These are phyloP conservation scores for Hypomontagnella monticulosa DNA, from an alignment of 495 filamentous ascomycete species.

Conservation along the genomic window DNA sequence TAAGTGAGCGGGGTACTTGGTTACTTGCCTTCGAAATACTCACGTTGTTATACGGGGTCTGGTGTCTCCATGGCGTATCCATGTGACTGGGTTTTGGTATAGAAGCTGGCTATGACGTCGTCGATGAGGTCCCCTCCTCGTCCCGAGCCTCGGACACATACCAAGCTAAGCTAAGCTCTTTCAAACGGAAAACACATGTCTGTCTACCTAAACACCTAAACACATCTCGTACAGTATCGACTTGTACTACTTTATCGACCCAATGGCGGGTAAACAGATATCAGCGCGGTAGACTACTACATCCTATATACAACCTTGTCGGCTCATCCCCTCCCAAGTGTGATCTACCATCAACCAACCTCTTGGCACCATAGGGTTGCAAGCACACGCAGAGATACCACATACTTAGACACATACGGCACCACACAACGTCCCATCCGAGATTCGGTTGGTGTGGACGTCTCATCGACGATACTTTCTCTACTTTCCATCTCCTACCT, in stretches of 20 bases:
- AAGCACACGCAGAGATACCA: slow-evolving; percentile 12
- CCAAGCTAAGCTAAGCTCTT: not conserved
- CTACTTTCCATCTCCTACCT: slow-evolving; percentile 1
- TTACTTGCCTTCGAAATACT: not conserved
- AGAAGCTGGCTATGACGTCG: slow-evolving; percentile 21
- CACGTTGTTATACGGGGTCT: too few species aligned
- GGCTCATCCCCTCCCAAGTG: slow-evolving; percentile 11
- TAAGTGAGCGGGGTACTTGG: slow-evolving; percentile 18
- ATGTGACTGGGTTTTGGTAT: not conserved
- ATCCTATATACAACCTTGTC: slow-evolving; percentile 26
- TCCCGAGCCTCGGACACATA: slow-evolving; percentile 19
- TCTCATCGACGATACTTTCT: slow-evolving; percentile 3
- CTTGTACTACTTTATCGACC: slow-evolving; percentile 28
- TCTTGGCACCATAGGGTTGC: slow-evolving; percentile 33
- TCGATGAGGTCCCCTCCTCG: not conserved
- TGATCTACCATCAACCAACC: slow-evolving; percentile 33
- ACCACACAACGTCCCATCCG: slow-evolving; percentile 15
- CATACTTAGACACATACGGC: slow-evolving; percentile 8
- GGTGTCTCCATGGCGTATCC: too few species aligned
- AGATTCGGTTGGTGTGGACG: slow-evolving; percentile 33
- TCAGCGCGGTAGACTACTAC: slow-evolving; percentile 27
- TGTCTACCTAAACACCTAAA: not conserved
- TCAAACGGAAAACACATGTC: not conserved
- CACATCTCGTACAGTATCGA: slow-evolving; percentile 24
- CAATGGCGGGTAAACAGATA: slow-evolving; percentile 39